phyloP scores from a whole-genome alignment of 2,329 filamentous ascomycete genomes.

The Aureobasidium mangrovei region DNA sequence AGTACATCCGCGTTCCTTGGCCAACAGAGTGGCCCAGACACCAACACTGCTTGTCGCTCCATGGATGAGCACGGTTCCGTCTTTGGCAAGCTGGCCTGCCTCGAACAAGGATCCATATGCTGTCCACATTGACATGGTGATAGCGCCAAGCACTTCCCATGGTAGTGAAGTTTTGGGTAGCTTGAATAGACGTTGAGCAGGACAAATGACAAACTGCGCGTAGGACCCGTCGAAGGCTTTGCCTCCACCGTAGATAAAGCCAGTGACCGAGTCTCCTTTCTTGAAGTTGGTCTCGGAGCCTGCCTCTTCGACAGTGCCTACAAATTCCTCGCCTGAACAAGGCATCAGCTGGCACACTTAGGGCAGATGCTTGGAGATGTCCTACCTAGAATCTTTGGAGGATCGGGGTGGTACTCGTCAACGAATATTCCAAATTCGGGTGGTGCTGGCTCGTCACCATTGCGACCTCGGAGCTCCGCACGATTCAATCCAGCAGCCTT shows the following conservation, averaged over 20 bases:
- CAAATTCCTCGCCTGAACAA: slow-evolving; percentile 9
- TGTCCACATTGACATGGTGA: slow-evolving; percentile 12
- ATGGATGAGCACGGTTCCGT: slow-evolving; percentile 5
- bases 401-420: slow-evolving; percentile 10
- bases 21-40: slow-evolving; percentile 12
- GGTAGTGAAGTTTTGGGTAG: slow-evolving; percentile 4
- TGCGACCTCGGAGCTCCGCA: slow-evolving; percentile 10
- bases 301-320: slow-evolving; percentile 10
- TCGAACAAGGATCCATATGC: slow-evolving; percentile 6
- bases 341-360: background rate
- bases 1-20: slow-evolving; percentile 8
- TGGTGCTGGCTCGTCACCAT: slow-evolving; percentile 4
- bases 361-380: too few species aligned
- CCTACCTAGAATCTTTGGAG: slow-evolving; percentile 12
- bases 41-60: slow-evolving; percentile 11
- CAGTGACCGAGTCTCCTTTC: background rate
- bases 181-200: slow-evolving; percentile 1
- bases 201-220: slow-evolving; percentile 12
- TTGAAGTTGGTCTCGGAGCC: slow-evolving; percentile 7
- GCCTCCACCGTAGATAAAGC: slow-evolving; percentile 12
- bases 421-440: slow-evolving; percentile 12
- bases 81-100: background rate
- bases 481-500: slow-evolving; percentile 12
- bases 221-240: slow-evolving; percentile 13
- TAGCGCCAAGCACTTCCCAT: slow-evolving; percentile 5